A percentile compares a stretch with the other conserved stretches of the same genome.
phyloP scores from a whole-genome alignment of 768 basidiomycete species.

The Kwoniella botswanensis region DNA sequence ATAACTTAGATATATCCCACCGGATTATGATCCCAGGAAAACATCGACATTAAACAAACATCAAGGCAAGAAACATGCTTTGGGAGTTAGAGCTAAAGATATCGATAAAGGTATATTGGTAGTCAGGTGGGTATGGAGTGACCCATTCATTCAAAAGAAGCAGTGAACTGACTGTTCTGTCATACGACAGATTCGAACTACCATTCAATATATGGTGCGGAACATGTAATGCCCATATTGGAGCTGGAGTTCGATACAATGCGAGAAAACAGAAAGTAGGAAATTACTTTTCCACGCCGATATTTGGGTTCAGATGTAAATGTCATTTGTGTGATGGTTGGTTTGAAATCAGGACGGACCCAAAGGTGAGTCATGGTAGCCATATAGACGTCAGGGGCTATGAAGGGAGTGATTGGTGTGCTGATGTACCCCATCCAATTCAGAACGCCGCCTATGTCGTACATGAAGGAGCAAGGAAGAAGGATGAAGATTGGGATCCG shows the following conservation, averaged over 20 bases:
- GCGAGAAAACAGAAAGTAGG: slow-evolving; percentile 98
- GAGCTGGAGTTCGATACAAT: slow-evolving; percentile 99
- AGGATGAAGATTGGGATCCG: slow-evolving; percentile 96
- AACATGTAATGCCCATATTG: slow-evolving; percentile 90
- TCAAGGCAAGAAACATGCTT: slow-evolving; percentile 77
- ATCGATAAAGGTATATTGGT: slow-evolving; percentile 95
- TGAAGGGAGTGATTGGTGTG: background rate
- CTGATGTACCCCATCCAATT: background rate
- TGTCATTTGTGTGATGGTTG: slow-evolving; percentile 94
- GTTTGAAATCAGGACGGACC: slow-evolving; percentile 98
- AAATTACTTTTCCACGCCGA: slow-evolving; percentile 90
- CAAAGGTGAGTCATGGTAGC: slow-evolving; percentile 69
- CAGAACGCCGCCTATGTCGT: slow-evolving; percentile 97
- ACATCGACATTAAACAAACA: slow-evolving; percentile 58
- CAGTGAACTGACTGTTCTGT: too few species aligned
- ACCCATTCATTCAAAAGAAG: background rate
- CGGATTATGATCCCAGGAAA: slow-evolving; percentile 73
- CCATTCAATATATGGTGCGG: slow-evolving; percentile 80
- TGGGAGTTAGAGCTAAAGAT: slow-evolving; percentile 91
- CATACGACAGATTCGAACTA: slow-evolving; percentile 70
- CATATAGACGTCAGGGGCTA: background rate
- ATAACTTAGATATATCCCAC: slow-evolving; percentile 68
- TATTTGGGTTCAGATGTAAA: slow-evolving; percentile 95
- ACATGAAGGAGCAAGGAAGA: slow-evolving; percentile 85
- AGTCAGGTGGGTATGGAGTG: slow-evolving; percentile 63